These are phyloP conservation scores for Arabidopsis hybrid DNA, from an alignment of 441 rosid genomes.

Conservation along the genomic window DNA sequence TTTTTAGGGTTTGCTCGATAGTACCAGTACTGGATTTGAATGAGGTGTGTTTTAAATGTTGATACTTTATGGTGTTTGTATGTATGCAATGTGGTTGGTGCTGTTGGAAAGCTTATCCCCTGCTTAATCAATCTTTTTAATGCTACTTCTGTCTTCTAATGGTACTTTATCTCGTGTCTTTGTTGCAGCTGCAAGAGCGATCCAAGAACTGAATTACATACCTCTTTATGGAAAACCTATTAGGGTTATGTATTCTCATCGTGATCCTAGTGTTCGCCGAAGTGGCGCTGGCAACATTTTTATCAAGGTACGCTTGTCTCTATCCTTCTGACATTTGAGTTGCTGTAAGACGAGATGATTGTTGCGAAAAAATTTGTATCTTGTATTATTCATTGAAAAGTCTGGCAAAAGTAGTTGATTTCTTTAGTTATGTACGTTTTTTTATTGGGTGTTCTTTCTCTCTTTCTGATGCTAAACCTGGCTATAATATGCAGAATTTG, in stretches of 20 bases:
- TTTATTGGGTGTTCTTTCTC: neutral
- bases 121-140: neutral
- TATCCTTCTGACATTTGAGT: neutral
- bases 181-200: slow-evolving; percentile 78
- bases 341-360: neutral
- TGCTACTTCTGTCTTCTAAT: neutral
- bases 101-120: neutral
- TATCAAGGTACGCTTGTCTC: slow-evolving; percentile 65
- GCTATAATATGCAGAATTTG: slow-evolving; percentile 59
- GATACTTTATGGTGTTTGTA: neutral
- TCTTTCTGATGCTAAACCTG: slow-evolving; percentile 25
- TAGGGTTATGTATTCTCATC: slow-evolving; percentile 81
- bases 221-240: slow-evolving; percentile 80
- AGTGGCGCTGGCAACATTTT: slow-evolving; percentile 89
- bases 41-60: neutral
- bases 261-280: slow-evolving; percentile 82
- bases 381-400: slow-evolving; percentile 1
- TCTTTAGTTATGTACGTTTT: neutral
- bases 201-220: slow-evolving; percentile 81
- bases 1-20: slow-evolving; percentile 22
- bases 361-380: neutral
- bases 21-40: neutral
- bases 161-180: slow-evolving; percentile 4
- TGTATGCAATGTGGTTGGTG: slow-evolving; percentile 13
- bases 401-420: neutral